Percentiles rank a stretch among this genome's conserved stretches.
phyloP scores from a whole-genome alignment of 208 protist species.

The Tritrichomonas foetus region DNA sequence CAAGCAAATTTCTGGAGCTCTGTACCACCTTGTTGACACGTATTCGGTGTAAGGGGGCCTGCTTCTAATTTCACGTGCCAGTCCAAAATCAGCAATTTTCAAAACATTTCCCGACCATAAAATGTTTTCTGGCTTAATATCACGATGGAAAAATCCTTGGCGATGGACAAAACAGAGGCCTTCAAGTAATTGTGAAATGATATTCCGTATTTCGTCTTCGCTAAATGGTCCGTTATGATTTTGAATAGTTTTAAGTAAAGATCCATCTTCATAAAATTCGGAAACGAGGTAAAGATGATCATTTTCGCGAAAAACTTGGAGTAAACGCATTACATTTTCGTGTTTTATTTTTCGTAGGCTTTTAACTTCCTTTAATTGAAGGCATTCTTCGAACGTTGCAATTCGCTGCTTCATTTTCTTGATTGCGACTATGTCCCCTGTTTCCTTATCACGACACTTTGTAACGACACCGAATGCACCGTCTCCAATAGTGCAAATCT shows the following conservation, averaged over 20 bases:
- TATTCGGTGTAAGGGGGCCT: constrained; percentile 77
- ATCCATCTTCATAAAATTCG: not conserved
- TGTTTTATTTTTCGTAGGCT: too few species aligned
- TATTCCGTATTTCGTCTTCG: not conserved
- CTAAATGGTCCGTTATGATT: not conserved
- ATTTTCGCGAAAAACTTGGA: constrained; percentile 19
- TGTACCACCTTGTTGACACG: constrained; percentile 75
- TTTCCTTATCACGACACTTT: constrained; percentile 75
- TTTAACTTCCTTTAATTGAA: constrained; percentile 80
- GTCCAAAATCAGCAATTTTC: constrained; percentile 88
- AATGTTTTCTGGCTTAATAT: constrained; percentile 34
- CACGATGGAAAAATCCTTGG: not conserved
- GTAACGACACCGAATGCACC: constrained; percentile 17
- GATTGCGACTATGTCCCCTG: constrained; percentile 84
- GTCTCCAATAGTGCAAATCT: not conserved
- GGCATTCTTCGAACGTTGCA: constrained; percentile 88
- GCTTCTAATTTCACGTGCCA: constrained; percentile 71
- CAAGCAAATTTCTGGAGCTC: constrained; percentile 74
- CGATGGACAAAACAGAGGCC: not conserved
- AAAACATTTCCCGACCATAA: not conserved
- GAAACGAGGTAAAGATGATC: constrained; percentile 8
- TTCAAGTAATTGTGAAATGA: not conserved
- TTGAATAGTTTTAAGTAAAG: not conserved
- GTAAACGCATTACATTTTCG: not conserved
- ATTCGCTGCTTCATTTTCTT: constrained; percentile 97